These are phyloP conservation scores for Exophiala viscosa DNA, from an alignment of 2,329 filamentous ascomycete genomes.

Conservation along the genomic window DNA sequence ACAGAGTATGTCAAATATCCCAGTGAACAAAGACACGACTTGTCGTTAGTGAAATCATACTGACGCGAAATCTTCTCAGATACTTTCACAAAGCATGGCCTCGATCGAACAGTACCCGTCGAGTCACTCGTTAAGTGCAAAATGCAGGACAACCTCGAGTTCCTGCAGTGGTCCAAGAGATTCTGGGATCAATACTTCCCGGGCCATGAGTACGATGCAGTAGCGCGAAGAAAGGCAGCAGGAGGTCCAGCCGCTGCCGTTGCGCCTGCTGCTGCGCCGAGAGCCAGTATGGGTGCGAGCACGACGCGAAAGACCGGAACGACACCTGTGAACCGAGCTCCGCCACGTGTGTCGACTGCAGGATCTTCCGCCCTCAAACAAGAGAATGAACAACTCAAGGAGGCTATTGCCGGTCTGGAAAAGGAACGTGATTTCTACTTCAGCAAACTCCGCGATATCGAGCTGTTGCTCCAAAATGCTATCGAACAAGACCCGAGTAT, in stretches of 20 bases:
- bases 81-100: conserved; percentile 75
- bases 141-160: conserved; percentile 99
- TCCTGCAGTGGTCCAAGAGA: conserved; percentile 92
- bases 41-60: not conserved
- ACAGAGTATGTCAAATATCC: conserved; percentile 65
- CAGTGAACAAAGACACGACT: not conserved
- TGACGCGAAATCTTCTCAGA: conserved; percentile 43
- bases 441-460: conserved; percentile 95
- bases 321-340: conserved; percentile 43
- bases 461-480: conserved; percentile 86
- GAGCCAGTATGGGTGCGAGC: conserved; percentile 39
- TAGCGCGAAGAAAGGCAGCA: conserved; percentile 75
- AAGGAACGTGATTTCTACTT: conserved; percentile 99
- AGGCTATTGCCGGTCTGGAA: conserved; percentile 91
- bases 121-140: conserved; percentile 92
- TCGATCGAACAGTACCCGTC: conserved; percentile 88
- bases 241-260: conserved; percentile 54
- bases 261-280: conserved; percentile 45
- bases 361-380: conserved; percentile 58
- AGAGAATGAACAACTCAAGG: conserved; percentile 86
- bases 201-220: conserved; percentile 92
- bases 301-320: conserved; percentile 60
- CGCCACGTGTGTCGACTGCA: conserved; percentile 37
- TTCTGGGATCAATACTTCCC: conserved; percentile 99
- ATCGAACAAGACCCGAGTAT: conserved; percentile 89